These are phyloP conservation scores for Tetrapyrgos nigripes DNA, from an alignment of 1,284 basidiomycete species.

Conservation along the genomic window DNA sequence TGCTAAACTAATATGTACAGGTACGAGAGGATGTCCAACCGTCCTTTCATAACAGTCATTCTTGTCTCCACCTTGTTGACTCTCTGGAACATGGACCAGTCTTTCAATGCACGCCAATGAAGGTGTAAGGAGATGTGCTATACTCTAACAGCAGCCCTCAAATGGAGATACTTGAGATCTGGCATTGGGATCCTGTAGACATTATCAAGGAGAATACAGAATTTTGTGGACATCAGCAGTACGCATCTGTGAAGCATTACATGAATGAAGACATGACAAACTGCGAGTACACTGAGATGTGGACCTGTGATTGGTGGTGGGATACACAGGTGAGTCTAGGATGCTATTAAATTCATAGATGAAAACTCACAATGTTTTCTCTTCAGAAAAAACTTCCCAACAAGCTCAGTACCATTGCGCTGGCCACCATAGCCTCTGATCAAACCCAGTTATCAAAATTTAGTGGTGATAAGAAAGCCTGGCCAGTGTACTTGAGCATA, in stretches of 20 bases:
- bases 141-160: slow-evolving; percentile 24
- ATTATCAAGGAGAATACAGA: slow-evolving; percentile 26
- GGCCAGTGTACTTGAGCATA: too few species aligned
- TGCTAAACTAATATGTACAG: slow-evolving; percentile 1
- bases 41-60: slow-evolving; percentile 23
- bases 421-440: slow-evolving; percentile 45
- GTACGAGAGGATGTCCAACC: slow-evolving; percentile 22
- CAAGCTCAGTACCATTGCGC: slow-evolving; percentile 35
- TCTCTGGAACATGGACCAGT: slow-evolving; percentile 23
- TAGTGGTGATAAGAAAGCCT: too few species aligned
- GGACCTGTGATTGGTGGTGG: slow-evolving; percentile 52
- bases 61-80: slow-evolving; percentile 35
- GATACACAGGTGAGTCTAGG: slow-evolving; percentile 35
- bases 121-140: slow-evolving; percentile 26
- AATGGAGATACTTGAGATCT: slow-evolving; percentile 13
- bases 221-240: slow-evolving; percentile 35
- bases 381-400: slow-evolving; percentile 27
- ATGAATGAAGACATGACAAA: neutral
- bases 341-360: neutral
- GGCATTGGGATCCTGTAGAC: slow-evolving; percentile 31
- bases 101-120: slow-evolving; percentile 9
- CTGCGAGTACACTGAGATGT: slow-evolving; percentile 41
- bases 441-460: slow-evolving; percentile 44
- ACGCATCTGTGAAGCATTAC: slow-evolving; percentile 35
- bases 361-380: neutral